Base-by-base conservation (phyloP, 768 basidiomycete genomes). In the Dioszegia crocea region DNA sequence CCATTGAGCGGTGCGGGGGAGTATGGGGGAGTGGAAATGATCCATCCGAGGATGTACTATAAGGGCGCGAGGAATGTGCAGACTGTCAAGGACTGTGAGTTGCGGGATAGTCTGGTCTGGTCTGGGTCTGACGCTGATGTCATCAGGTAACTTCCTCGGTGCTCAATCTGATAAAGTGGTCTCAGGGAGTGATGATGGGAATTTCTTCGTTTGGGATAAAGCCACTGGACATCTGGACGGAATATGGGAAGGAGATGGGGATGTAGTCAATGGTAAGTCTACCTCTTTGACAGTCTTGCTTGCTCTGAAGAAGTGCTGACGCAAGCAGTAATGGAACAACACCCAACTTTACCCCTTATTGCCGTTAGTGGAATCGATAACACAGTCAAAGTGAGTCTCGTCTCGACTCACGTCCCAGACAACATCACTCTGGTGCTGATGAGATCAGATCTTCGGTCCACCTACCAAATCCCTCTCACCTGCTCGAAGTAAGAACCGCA, bases 281-380 rank as follows among this genome's bases (percentile, higher is more conserved):
- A 26, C 30, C n/a, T 17, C 43, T 12, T 19, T 39, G 12, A 12
- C 29, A 14, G 4, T 10, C 21, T 48, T 29, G 38, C 19, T 6
- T 46, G n/a, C 40, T 10, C 9, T 27, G 3, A 14, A 19, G 23
- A 33, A 16, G 30, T 4, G 57, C 57, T 63, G 62, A 59, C 23
- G 12, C 19, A 24, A 2, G 3, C 88, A 67, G 74, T 77, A n/a
- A 83, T 94, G 52, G 90, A 92, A 76, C 84, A 84, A 0, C 89
- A 93, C 64, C 80, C 91, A 0, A 81, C 84, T 41, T 77, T 91
- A 16, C 90, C 91, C 0, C 76, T 93, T 21, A 73, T 91, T n/a
- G 89, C 90, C 3, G 85, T 88, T 43, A 88, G 87, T 71, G 91
- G 91, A 1, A 91, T 94, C 48, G 91, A 93, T 68, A 79, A 81